Evolutionary conservation across 768 basidiomycete species (phyloP).

Genomic region (Hypsizygus marmoreus): DNA sequence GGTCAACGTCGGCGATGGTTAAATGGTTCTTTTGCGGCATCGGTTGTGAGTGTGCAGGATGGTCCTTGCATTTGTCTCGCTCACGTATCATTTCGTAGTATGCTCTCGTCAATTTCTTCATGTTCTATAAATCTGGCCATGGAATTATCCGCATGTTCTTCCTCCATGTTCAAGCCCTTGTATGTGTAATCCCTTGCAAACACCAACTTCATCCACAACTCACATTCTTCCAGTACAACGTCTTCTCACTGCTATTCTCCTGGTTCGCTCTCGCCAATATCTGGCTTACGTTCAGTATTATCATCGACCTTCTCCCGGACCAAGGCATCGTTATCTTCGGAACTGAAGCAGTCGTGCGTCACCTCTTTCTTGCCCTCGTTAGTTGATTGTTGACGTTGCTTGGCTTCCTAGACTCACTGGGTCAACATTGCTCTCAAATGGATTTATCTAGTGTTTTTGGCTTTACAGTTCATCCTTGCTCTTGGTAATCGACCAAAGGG

Average conservation of each 20-base stretch:
- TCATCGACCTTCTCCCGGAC: conserved; percentile 80
- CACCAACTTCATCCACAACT: not conserved
- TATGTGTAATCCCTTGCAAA: conserved; percentile 37
- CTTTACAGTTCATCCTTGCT: conserved; percentile 67
- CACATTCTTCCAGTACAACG: conserved; percentile 64
- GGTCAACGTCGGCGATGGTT: conserved; percentile 96
- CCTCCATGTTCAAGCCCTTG: conserved; percentile 90
- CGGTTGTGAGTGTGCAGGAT: conserved; percentile 58
- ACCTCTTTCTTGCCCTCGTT: not conserved
- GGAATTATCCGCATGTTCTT: conserved; percentile 94
- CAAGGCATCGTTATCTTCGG: conserved; percentile 68
- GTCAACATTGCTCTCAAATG: conserved; percentile 81
- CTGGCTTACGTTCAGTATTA: conserved; percentile 95
- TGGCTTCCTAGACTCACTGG: conserved; percentile 80
- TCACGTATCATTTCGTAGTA: conserved; percentile 51
- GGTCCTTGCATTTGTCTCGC: not conserved
- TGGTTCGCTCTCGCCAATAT: conserved; percentile 94
- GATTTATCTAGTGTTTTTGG: conserved; percentile 85
- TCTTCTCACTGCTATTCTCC: conserved; percentile 82
- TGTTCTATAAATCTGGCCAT: conserved; percentile 84
- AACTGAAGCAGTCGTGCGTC: conserved; percentile 65
- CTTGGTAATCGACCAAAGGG: conserved; percentile 86
- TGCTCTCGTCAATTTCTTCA: conserved; percentile 91
- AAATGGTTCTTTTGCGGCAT: conserved; percentile 94
- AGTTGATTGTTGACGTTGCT: not conserved